These are phyloP conservation scores for Vachellia pachyceras DNA, from an alignment of 306 rosid genomes.

Conservation along the genomic window DNA sequence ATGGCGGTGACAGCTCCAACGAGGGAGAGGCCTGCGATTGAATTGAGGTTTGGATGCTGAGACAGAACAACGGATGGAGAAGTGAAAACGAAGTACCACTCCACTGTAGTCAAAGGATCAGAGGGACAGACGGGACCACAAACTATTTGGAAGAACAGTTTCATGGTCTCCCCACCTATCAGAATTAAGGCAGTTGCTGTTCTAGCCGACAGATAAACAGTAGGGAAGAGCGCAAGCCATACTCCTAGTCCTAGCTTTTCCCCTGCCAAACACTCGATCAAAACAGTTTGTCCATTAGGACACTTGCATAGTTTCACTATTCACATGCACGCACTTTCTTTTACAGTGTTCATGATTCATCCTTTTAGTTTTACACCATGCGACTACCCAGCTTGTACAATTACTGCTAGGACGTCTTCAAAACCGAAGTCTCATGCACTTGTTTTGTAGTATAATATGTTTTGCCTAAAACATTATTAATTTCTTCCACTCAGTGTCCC, in stretches of 20 bases:
- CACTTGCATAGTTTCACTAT: background rate
- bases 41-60: conserved; percentile 98
- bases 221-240: conserved; percentile 97
- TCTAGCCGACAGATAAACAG: conserved; percentile 96
- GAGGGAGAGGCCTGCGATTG: conserved; percentile 95
- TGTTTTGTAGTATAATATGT: no score
- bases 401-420: background rate
- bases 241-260: conserved; percentile 97
- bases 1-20: conserved; percentile 98
- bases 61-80: conserved; percentile 90
- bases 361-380: background rate
- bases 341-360: background rate
- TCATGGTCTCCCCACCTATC: conserved; percentile 99
- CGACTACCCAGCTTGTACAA: background rate
- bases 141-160: conserved; percentile 91
- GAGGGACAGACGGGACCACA: conserved; percentile 92
- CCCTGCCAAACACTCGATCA: conserved; percentile 54
- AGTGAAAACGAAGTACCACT: conserved; percentile 98
- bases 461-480: no score
- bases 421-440: background rate
- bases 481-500: background rate
- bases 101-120: conserved; percentile 91
- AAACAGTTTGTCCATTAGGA: background rate
- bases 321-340: background rate
- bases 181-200: conserved; percentile 97